A percentile compares a stretch with the other conserved stretches of the same genome.
Conservation (phyloP, 495 filamentous ascomycete genomes). For the Aspergillus heteromorphus region DNA sequence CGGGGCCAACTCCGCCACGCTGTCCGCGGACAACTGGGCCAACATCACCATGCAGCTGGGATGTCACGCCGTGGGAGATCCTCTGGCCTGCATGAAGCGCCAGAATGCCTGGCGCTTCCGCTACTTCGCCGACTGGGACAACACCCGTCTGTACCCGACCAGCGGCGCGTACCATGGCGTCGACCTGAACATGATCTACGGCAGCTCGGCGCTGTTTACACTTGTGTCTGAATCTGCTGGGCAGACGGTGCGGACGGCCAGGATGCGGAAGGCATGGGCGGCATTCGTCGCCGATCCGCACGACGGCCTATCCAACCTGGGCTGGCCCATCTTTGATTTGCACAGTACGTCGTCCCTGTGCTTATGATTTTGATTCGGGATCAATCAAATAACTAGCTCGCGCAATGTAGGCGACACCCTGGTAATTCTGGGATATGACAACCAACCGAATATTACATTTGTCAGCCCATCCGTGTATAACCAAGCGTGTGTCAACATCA, state of each 20-base stretch:
- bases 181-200: conserved; percentile 48
- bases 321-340: not conserved
- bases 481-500: not conserved
- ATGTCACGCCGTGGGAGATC: conserved; percentile 33
- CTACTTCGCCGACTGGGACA: conserved; percentile 47
- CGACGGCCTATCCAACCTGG: not conserved
- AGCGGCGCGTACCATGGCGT: conserved; percentile 44
- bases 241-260: not conserved
- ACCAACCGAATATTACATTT: not conserved
- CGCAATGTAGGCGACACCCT: not conserved
- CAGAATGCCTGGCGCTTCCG: conserved; percentile 42
- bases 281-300: not conserved
- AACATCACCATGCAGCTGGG: conserved; percentile 36
- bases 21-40: conserved; percentile 28
- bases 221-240: not conserved
- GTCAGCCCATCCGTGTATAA: not conserved
- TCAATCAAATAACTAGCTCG: not conserved
- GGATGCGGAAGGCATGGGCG: not conserved
- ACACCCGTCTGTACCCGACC: conserved; percentile 36
- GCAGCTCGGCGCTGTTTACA: conserved; percentile 11
- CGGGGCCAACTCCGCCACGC: conserved; percentile 23
- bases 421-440: not conserved
- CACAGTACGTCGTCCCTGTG: not conserved
- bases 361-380: no score
- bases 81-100: conserved; percentile 1